These are phyloP conservation scores for Diaporthe aspalathi DNA, from an alignment of 2,329 filamentous ascomycete genomes.

Conservation along the genomic window DNA sequence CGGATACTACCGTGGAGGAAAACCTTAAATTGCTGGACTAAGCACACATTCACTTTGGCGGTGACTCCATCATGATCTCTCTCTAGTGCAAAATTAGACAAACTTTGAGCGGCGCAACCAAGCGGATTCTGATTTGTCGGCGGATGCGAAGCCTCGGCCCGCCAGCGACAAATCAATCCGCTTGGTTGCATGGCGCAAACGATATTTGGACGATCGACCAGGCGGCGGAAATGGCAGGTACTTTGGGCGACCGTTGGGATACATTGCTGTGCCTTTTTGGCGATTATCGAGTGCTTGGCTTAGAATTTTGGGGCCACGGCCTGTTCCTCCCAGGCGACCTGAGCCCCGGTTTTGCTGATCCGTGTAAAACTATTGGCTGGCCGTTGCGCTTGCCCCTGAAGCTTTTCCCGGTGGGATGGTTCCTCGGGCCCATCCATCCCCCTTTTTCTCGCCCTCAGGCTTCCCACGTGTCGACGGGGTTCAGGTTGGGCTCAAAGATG, in stretches of 20 bases:
- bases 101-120: not conserved
- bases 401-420: slow-evolving; percentile 28
- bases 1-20: slow-evolving; percentile 15
- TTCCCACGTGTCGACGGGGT: slow-evolving; percentile 26
- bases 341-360: not conserved
- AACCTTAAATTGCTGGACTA: not conserved
- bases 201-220: not conserved
- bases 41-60: not conserved
- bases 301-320: not conserved
- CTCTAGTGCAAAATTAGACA: slow-evolving; percentile 26
- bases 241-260: slow-evolving; percentile 8
- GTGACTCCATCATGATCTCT: slow-evolving; percentile 15
- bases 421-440: slow-evolving; percentile 16
- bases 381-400: slow-evolving; percentile 1
- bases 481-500: slow-evolving; percentile 16
- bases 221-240: slow-evolving; percentile 10
- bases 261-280: not conserved
- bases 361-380: slow-evolving; percentile 33
- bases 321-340: not conserved
- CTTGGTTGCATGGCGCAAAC: not conserved
- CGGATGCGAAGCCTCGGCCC: too few relatives aligned
- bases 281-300: not conserved
- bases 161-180: not conserved
- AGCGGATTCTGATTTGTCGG: not conserved
- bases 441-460: not conserved